A percentile compares a stretch with the other conserved stretches of the same genome.
Evolutionary conservation across 2,329 filamentous ascomycete genomes (phyloP).

Genomic region (Huntiella moniliformis): DNA sequence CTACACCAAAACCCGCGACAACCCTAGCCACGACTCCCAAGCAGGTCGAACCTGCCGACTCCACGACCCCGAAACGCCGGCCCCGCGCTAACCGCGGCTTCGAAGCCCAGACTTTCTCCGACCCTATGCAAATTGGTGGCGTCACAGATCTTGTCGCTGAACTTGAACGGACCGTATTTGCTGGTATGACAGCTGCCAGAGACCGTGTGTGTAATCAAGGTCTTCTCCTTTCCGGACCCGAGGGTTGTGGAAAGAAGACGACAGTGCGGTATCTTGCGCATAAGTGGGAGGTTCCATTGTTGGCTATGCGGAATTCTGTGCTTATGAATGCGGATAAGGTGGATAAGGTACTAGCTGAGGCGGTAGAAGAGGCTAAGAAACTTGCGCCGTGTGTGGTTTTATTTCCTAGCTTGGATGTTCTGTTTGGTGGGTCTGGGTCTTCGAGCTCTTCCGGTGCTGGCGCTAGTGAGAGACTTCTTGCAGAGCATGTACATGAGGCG

Average conservation of each 20-base stretch:
- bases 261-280: constrained; percentile 57
- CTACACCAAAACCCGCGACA: background rate
- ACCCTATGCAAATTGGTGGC: constrained; percentile 17
- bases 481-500: constrained; percentile 2
- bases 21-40: background rate
- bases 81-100: constrained; percentile 17
- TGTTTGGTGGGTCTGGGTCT: constrained; percentile 3
- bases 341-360: constrained; percentile 22
- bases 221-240: constrained; percentile 59
- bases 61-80: constrained; percentile 17
- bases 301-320: constrained; percentile 28
- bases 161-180: constrained; percentile 10
- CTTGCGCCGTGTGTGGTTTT: constrained; percentile 80
- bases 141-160: constrained; percentile 14
- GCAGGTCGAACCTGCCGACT: background rate
- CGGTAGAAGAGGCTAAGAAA: constrained; percentile 53
- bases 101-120: constrained; percentile 16
- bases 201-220: constrained; percentile 21
- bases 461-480: constrained; percentile 55
- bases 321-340: constrained; percentile 23
- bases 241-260: constrained; percentile 65
- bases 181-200: constrained; percentile 8
- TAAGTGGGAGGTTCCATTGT: constrained; percentile 52
- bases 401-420: constrained; percentile 70
- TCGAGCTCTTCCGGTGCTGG: constrained; percentile 4